Evolutionary conservation across 176 grass and related monocot genomes (phyloP), one percentile per base, ranked within the genome.

Genomic region (Zea mays): DNA sequence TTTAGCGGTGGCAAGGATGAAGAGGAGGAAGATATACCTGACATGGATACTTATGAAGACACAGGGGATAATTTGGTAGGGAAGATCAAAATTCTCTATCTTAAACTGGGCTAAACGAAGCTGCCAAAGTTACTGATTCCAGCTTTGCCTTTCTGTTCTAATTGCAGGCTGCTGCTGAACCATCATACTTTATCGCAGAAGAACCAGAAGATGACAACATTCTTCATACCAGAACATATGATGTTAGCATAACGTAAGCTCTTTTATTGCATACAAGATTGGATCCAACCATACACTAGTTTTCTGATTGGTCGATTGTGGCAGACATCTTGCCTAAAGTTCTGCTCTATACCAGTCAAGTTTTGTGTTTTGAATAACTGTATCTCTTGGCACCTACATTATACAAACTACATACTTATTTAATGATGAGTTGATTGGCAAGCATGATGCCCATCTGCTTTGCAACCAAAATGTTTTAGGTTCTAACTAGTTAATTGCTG

Each of bases 21-120:
- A 61, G 96, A 94, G 13, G 95, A 98, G 67, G 95, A 98, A 27
- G 96, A 98, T 67, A 98, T 94, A 88, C 96, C 96, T n/a, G 96
- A 98, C 55, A 98, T 98, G 80, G 87, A 85, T 39, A 85, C 79
- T 56, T 98, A 88, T 75, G 77, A 94, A 61, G 87, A 88, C 59
- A 79, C 85, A 19, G 86, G 85, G 43, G 85, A 88, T 79, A 79
- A 98, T 81, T 82, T 82, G 12, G 92, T 88, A 92, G 58, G 82
- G 69, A 69, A 34, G 38, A 79, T 42, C 13, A 47, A 35, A 50
- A 78, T 69, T 42, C 67, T 63, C 55, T 83, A 78, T 72, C 17
- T 72, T 78, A 62, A 14, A 12, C 49, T 62, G 12, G 55, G 46
- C 51, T 71, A 65, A 76, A 46, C 3, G 71, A 67, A 37, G 46